phyloP scores from a whole-genome alignment of 768 basidiomycete species.

The Lentinula sp. region DNA sequence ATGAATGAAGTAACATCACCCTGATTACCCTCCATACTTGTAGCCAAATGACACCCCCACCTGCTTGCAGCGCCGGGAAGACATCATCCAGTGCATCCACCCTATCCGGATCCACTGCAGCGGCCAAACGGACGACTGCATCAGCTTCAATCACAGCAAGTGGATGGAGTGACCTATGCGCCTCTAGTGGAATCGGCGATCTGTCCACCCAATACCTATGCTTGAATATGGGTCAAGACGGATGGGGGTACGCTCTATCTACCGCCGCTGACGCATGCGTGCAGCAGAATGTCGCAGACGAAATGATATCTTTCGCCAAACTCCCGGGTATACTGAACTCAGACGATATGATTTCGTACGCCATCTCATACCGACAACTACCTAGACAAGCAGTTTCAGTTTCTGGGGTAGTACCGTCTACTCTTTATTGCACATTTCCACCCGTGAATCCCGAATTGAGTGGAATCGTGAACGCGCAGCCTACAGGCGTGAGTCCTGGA shows the following conservation, averaged over 20 bases:
- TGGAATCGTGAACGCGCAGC: slow-evolving; percentile 34
- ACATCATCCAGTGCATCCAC: neutral
- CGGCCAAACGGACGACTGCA: slow-evolving; percentile 19
- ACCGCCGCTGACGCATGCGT: slow-evolving; percentile 40
- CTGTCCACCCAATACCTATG: slow-evolving; percentile 34
- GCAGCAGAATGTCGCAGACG: slow-evolving; percentile 43
- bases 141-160: slow-evolving; percentile 28
- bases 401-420: slow-evolving; percentile 35
- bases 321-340: slow-evolving; percentile 31
- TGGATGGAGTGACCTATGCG: slow-evolving; percentile 41
- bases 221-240: slow-evolving; percentile 31
- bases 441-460: slow-evolving; percentile 35
- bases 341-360: slow-evolving; percentile 33
- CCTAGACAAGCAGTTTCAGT: slow-evolving; percentile 37
- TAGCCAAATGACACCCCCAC: neutral
- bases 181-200: slow-evolving; percentile 29
- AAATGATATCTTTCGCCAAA: slow-evolving; percentile 47
- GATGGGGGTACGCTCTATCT: slow-evolving; percentile 36
- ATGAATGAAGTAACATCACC: neutral
- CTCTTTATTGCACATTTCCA: slow-evolving; percentile 35
- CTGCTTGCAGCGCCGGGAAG: neutral
- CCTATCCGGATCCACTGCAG: neutral
- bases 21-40: slow-evolving; percentile 12
- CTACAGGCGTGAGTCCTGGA: slow-evolving; percentile 35
- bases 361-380: slow-evolving; percentile 35